Base-by-base conservation (phyloP, 495 filamentous ascomycete species). In the Parachaetomium inaequale region DNA sequence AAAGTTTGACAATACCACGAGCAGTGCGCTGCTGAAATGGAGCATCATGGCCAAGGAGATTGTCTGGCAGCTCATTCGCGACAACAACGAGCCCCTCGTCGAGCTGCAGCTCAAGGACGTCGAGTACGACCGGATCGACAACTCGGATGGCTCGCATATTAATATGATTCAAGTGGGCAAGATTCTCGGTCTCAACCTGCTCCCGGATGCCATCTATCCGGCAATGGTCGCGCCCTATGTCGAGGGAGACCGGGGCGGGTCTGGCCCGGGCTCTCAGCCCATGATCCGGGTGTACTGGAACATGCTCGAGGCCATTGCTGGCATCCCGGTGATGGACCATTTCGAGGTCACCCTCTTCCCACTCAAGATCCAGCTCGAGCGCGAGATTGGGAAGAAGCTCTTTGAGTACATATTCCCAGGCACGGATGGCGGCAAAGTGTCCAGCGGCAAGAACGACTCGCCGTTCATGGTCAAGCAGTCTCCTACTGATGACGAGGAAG, bases 401-500 rank as follows among this genome's bases (percentile, higher is more conserved):
- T 97, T 98, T 68, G 93, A 98, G 74, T 99, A 99, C 76, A 90
- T 98, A 63, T 99, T 99, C 76, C 94, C 94, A 0, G 90, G 88
- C 34, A 74, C 79, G 19, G 76, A 80, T 12, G 82, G 85, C 49
- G 86, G 84, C 26, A 78, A 85, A 25, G 79, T 55, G 10, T 31
- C 67, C 25, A 61, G 51, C 23, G 72, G 72, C 60, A 85, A 86
- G 68, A 84, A 85, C 49, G 84, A 86, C 19, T 92, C 88, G 29
- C 90, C 93, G 6, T 90, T 93, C 72, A 85, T 93, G 74, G 81
- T 93, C 66, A 94, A 90, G 72, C 85, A 93, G 50, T 87, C 88
- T 68, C 77, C 86, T 58, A 81, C 87, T 0, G 83, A 81, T 0
- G 86, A 88, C 29, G 84, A 85, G n/a, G 83, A 86, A 14, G 84